Conservation (phyloP, 2,329 filamentous ascomycete genomes). For the Pseudofabraea citricarpa region DNA sequence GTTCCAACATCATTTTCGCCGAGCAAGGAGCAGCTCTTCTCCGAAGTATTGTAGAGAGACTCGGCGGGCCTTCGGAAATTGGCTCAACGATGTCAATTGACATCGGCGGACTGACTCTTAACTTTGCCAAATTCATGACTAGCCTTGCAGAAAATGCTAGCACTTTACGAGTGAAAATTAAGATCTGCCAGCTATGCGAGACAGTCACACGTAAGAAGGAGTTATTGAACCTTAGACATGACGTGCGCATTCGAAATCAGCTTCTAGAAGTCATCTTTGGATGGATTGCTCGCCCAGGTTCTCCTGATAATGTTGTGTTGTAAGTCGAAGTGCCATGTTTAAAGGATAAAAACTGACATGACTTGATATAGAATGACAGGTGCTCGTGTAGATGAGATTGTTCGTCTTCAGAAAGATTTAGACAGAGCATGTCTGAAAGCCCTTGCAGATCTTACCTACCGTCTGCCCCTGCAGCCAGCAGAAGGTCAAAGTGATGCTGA, state of each 20-base stretch:
- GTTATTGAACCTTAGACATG: slow-evolving; percentile 62
- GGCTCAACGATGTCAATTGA: slow-evolving; percentile 59
- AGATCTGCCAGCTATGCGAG: slow-evolving; percentile 63
- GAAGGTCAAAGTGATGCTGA: slow-evolving; percentile 63
- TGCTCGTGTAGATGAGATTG: slow-evolving; percentile 50
- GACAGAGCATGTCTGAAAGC: slow-evolving; percentile 61
- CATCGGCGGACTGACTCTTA: slow-evolving; percentile 57
- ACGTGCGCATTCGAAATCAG: slow-evolving; percentile 65
- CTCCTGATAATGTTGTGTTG: slow-evolving; percentile 36
- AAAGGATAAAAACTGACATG: not conserved
- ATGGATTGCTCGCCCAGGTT: slow-evolving; percentile 61
- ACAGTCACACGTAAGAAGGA: slow-evolving; percentile 62
- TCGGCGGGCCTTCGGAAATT: slow-evolving; percentile 59
- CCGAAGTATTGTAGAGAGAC: slow-evolving; percentile 57
- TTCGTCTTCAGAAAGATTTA: slow-evolving; percentile 57
- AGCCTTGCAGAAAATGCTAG: slow-evolving; percentile 49
- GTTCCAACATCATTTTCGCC: slow-evolving; percentile 56
- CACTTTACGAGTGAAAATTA: slow-evolving; percentile 61
- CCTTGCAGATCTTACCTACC: slow-evolving; percentile 61
- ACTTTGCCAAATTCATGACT: slow-evolving; percentile 63
- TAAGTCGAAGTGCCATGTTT: not conserved
- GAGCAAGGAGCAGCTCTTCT: slow-evolving; percentile 63
- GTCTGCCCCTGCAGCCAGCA: slow-evolving; percentile 59
- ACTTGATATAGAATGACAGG: slow-evolving; percentile 12
- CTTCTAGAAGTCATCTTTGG: slow-evolving; percentile 63